phyloP scores from a whole-genome alignment of 2,329 filamentous ascomycete species.

The Daldinia eschscholtzii region DNA sequence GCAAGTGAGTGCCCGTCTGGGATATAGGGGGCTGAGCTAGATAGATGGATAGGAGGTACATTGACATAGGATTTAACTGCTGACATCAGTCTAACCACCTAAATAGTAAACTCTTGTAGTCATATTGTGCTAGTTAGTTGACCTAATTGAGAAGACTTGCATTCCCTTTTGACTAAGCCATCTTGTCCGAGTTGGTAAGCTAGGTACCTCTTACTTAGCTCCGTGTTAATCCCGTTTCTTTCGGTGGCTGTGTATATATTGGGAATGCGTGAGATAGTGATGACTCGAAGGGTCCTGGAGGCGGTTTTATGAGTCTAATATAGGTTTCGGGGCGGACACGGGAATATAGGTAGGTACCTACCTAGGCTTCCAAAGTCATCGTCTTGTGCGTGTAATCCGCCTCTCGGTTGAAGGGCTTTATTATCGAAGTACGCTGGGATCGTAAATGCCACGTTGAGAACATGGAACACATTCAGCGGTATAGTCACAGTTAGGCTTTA shows the following conservation, averaged over 20 bases:
- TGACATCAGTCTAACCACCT: not conserved
- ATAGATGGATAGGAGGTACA: not conserved
- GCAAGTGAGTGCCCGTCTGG: no score
- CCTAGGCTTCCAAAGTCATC: not conserved
- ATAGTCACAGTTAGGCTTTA: no score
- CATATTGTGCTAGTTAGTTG: no score
- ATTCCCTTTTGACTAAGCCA: not conserved
- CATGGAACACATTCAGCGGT: no score
- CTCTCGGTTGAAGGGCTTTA: not conserved
- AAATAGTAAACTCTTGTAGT: no score
- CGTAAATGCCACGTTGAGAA: no score
- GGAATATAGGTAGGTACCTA: no score
- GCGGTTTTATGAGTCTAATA: not conserved
- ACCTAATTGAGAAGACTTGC: not conserved
- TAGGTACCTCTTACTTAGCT: no score
- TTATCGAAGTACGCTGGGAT: not conserved
- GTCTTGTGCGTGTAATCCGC: not conserved
- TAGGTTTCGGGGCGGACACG: not conserved
- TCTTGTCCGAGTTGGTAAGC: not conserved
- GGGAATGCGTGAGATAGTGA: not conserved
- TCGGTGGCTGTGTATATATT: no score
- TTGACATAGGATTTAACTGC: not conserved
- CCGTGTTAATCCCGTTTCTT: slow-evolving; percentile 3
- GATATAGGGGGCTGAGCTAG: no score
- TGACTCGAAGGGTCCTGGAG: not conserved